Conservation (phyloP, 768 basidiomycete genomes). For the Phylloporus sp. region DNA sequence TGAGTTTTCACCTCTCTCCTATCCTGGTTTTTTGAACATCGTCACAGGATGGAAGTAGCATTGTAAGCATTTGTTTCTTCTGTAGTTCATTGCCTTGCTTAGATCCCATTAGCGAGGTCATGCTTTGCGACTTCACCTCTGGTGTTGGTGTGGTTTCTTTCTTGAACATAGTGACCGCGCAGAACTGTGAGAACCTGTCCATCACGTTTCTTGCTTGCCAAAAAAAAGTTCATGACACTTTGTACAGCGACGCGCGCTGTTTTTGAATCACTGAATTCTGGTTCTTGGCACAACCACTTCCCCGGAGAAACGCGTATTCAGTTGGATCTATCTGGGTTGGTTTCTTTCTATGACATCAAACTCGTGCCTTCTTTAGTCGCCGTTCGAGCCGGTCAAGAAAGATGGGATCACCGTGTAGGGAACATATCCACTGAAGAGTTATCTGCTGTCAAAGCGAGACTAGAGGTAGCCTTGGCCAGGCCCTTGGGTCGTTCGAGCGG, state of each 20-base stretch:
- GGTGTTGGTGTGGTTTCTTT: constrained; percentile 41
- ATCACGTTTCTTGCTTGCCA: background rate
- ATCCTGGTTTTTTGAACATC: background rate
- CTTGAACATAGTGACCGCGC: constrained; percentile 23
- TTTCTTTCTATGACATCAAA: constrained; percentile 34
- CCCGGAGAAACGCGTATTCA: constrained; percentile 33
- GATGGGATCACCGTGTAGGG: constrained; percentile 27
- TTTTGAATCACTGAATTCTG: constrained; percentile 14
- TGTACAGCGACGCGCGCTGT: background rate
- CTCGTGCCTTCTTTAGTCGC: constrained; percentile 27
- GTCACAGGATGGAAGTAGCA: constrained; percentile 43
- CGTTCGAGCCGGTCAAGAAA: constrained; percentile 17
- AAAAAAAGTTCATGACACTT: background rate
- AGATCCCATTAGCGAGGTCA: constrained; percentile 39
- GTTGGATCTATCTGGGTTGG: constrained; percentile 29
- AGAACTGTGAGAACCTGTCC: background rate
- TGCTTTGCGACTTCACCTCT: constrained; percentile 44
- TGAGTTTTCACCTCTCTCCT: background rate
- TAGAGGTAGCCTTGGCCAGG: constrained; percentile 5
- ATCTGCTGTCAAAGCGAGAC: background rate
- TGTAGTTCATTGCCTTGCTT: background rate
- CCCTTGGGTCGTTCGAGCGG: constrained; percentile 19
- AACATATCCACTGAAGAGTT: constrained; percentile 23
- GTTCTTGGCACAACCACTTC: constrained; percentile 27
- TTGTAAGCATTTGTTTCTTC: constrained; percentile 34